phyloP scores from a whole-genome alignment of 257 asterid genomes.

The Salvia splendens region DNA sequence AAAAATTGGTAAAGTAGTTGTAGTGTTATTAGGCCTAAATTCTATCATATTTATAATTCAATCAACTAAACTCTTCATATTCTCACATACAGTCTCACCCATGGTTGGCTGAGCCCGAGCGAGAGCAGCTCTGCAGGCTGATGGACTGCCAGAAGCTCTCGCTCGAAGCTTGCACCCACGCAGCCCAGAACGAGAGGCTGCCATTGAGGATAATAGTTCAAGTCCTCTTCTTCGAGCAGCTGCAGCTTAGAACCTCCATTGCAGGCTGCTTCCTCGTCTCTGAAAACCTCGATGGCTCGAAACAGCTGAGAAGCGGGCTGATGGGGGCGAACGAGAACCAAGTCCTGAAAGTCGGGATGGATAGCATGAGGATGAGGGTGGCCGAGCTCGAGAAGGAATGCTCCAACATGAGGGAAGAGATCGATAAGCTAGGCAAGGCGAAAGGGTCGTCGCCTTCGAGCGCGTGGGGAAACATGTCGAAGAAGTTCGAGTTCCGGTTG shows the following conservation, averaged over 20 bases:
- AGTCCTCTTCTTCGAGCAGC: conserved; percentile 97
- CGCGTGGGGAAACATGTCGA: conserved; percentile 74
- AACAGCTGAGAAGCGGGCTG: conserved; percentile 81
- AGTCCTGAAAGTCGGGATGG: conserved; percentile 98
- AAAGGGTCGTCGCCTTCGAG: conserved; percentile 44
- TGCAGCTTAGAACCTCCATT: conserved; percentile 84
- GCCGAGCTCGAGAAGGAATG: conserved; percentile 93
- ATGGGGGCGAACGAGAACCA: conserved; percentile 83
- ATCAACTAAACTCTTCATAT: not conserved
- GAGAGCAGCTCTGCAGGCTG: conserved; percentile 88
- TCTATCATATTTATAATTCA: not conserved
- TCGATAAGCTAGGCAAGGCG: conserved; percentile 73
- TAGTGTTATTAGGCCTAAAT: too few species aligned
- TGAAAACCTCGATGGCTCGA: conserved; percentile 86
- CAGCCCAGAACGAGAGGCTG: conserved; percentile 93
- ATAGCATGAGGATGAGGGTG: conserved; percentile 89
- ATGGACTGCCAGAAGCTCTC: conserved; percentile 99
- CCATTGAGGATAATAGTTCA: conserved; percentile 84
- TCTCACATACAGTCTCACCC: conserved; percentile 69
- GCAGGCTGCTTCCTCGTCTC: conserved; percentile 97
- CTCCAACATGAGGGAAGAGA: conserved; percentile 80
- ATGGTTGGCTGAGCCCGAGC: conserved; percentile 82
- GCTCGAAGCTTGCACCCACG: conserved; percentile 95
- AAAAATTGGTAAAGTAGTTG: too few species aligned
- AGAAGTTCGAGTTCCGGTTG: conserved; percentile 72